phyloP scores from a whole-genome alignment of 2,329 filamentous ascomycete genomes.

The Hypoxylon sp. region DNA sequence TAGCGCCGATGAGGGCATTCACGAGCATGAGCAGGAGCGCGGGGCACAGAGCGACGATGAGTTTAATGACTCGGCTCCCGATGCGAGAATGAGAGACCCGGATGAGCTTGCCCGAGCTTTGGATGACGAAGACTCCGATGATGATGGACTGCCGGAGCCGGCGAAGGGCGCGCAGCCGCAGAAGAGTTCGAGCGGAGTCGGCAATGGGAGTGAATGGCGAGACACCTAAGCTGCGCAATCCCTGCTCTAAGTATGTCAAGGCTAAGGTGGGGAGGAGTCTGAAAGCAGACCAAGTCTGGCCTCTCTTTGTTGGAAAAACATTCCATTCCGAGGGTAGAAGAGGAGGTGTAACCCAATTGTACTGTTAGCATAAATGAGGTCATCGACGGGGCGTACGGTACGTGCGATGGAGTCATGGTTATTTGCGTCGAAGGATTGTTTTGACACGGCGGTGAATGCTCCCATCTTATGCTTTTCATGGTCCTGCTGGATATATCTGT shows the following conservation, averaged over 20 bases:
- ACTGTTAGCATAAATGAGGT: constrained; percentile 25
- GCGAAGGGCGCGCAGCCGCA: constrained; percentile 29
- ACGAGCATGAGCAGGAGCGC: constrained; percentile 60
- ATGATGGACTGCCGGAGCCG: constrained; percentile 49
- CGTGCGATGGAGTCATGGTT: constrained; percentile 31
- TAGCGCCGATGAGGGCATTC: constrained; percentile 73
- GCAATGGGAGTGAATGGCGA: constrained; percentile 53
- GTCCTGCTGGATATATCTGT: background rate
- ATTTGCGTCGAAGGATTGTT: constrained; percentile 14
- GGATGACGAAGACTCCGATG: constrained; percentile 71
- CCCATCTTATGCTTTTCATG: background rate
- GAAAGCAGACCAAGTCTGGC: background rate
- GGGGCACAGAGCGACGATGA: constrained; percentile 56
- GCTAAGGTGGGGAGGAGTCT: background rate
- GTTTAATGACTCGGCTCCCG: constrained; percentile 63
- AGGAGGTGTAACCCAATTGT: constrained; percentile 25
- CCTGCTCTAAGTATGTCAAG: background rate
- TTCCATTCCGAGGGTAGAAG: background rate
- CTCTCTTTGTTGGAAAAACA: constrained; percentile 4
- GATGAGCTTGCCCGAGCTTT: constrained; percentile 74
- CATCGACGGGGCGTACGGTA: constrained; percentile 30
- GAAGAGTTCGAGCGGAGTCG: constrained; percentile 46
- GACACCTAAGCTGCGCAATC: constrained; percentile 35
- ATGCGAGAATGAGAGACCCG: constrained; percentile 76
- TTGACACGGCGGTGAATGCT: background rate